Base-by-base conservation (phyloP, 2,329 filamentous ascomycete genomes). In the Venturiaceae sp. region DNA sequence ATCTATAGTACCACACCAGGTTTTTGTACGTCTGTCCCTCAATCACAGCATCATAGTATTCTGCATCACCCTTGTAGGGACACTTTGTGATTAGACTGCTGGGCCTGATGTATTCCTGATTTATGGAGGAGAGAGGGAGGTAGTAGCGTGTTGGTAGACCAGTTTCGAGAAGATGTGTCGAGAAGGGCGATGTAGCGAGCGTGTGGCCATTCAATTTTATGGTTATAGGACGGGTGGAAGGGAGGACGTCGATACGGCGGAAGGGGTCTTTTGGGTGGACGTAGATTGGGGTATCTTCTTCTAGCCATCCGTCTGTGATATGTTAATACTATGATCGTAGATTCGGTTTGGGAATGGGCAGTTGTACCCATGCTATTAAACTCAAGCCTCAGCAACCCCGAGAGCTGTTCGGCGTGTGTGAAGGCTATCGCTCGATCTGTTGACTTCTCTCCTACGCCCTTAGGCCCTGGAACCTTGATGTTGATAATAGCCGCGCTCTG, bases 191-290 rank as follows among this genome's bases (percentile, higher is more conserved):
- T 16, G 77, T 72, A n/a, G 76, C 78, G 1, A 86, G 68, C 0
- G 72, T 71, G 2, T 66, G 66, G 2, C 80, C 81, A 7, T 71
- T 67, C 3, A 81, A 63, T 23, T 73, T 72, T 37, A 87, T 73
- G 11, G 77, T 73, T 34, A 87, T 67, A 1, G 69, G 68, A 0
- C 84, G 79, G 1, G 75, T 72, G 0, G 83, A 85, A 1, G 74
- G 72, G 5, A 87, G 68, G 28, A 83, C 78, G 58, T 87, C 84
- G 60, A 88, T 73, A 13, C 85, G 78, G 63, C 84, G 85, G 71
- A 81, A 86, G 0, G 84, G 85, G 57, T 87, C 84, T 62, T 86
- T 86, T 0, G 84, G 84, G 60, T 88, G 85, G 3, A 82, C 75
- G 63, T 78, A 78, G 58, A 86, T 79, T 1, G 77, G 79, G 0